Evolutionary conservation across 352 stramenopile genomes (phyloP), one percentile per base, ranked within the genome.

Genomic region (Phytophthora megakarya): DNA sequence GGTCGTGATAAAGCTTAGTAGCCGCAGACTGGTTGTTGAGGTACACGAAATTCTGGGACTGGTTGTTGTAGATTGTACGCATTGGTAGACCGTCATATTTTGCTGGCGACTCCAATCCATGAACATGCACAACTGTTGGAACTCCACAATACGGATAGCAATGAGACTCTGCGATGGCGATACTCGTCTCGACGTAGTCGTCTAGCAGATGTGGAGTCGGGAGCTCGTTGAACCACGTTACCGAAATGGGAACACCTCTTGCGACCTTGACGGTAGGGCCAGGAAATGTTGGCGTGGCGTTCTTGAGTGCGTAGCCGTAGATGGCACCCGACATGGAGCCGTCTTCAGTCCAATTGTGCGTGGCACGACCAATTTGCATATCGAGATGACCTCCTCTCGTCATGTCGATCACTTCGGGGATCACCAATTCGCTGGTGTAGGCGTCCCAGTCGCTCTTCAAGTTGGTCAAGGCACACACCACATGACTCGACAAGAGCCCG

Each of bases 1-100:
- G 82, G 65, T 91, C 80, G 57, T 91, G 82, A 63, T 91, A 91
- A 13, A 91, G 48, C 57, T 89, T 89, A 39, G 82, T 89, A 7
- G 78, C 72, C 3, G 76, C 71, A 39, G 82, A 88, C 67, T 89
- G 82, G 50, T 81, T 86, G 80, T 91, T 91, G 23, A 81, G 56
- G 65, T 91, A 89, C 2, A 72, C 45, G 42, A 79, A 76, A 18
- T 70, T 68, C 40, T 73, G 73, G 21, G 62, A 84, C 61, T 89
- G 82, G 73, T 91, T 91, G 49, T 68, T 56, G 76, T 89, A 91
- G 60, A 89, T 81, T 23, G 82, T 81, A 47, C 71, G 65, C 33
- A 60, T 55, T 21, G 82, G 82, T 15, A 91, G 53, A 1, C 82
- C 82, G 43, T 91, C 82, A 61, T 84, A 87, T 53, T 77, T 73